Evolutionary conservation across 139 green algal genomes (phyloP).

Genomic region (Trebouxia sp.): DNA sequence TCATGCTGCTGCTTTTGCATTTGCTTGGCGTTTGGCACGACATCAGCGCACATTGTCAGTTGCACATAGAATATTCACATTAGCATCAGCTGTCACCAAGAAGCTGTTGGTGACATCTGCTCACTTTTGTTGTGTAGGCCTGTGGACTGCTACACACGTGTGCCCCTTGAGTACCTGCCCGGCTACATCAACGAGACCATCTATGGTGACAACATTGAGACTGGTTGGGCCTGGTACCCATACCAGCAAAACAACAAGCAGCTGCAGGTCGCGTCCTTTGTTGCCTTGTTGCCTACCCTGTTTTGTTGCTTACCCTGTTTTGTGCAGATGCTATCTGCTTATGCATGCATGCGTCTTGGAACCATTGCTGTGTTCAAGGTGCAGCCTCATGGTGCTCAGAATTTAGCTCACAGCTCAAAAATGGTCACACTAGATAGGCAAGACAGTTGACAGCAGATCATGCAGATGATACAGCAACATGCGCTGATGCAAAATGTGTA

Average conservation of each 20-base stretch:
- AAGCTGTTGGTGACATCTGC: not conserved
- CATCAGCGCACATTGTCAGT: too few relatives aligned
- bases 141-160: conserved; percentile 34
- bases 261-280: not conserved
- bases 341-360: not conserved
- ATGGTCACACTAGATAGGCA: too few relatives aligned
- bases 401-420: too few relatives aligned
- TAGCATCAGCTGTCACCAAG: not conserved
- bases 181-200: conserved; percentile 36
- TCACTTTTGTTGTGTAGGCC: not conserved
- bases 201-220: conserved; percentile 35
- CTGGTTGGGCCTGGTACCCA: conserved; percentile 40
- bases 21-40: too few relatives aligned
- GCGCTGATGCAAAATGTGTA: not conserved
- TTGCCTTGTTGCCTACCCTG: too few relatives aligned
- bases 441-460: too few relatives aligned
- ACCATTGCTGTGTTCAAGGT: too few relatives aligned
- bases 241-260: conserved; percentile 39
- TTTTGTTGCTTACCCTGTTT: too few relatives aligned
- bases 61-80: too few relatives aligned
- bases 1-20: too few relatives aligned
- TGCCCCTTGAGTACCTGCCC: conserved; percentile 25
- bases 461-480: not conserved
- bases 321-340: too few relatives aligned
- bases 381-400: too few relatives aligned